Conservation (phyloP, 352 stramenopile species). For the Aphanomyces euteiches region DNA sequence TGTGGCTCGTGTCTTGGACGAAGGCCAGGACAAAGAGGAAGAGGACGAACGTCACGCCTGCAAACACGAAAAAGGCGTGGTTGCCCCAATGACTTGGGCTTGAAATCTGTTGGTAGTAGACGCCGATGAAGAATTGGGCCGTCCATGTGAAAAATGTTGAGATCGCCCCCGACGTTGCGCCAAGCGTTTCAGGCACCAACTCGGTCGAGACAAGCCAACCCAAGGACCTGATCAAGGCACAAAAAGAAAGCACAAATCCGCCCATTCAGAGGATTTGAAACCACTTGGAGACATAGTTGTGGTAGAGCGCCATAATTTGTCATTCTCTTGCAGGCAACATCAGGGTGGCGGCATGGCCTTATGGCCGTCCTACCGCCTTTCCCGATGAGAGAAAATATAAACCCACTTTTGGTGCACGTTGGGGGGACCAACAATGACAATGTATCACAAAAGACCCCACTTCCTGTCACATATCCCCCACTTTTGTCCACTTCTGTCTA, state of each 20-base stretch:
- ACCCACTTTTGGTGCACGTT: too few relatives aligned
- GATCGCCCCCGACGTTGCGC: conserved; percentile 44
- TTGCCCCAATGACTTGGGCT: conserved; percentile 36
- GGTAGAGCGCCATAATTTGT: too few relatives aligned
- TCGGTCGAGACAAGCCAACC: conserved; percentile 49
- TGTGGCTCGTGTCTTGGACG: too few relatives aligned
- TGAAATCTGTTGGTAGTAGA: conserved; percentile 51
- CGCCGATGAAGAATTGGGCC: conserved; percentile 48
- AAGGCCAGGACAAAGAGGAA: conserved; percentile 40
- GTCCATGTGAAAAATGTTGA: conserved; percentile 53
- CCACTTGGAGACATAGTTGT: conserved; percentile 30
- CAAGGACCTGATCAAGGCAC: conserved; percentile 46
- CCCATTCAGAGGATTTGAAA: conserved; percentile 42
- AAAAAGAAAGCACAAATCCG: conserved; percentile 16
- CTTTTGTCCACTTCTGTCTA: too few relatives aligned
- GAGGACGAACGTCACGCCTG: conserved; percentile 38
- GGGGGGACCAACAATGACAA: too few relatives aligned
- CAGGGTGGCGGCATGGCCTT: too few relatives aligned
- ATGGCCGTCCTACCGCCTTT: too few relatives aligned
- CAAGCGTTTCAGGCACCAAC: conserved; percentile 52
- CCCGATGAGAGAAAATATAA: too few relatives aligned
- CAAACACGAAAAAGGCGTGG: conserved; percentile 42
- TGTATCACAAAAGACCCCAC: too few relatives aligned
- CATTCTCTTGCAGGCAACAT: too few relatives aligned
- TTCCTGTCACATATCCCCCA: too few relatives aligned